Evolutionary conservation across 139 green algal species (phyloP), one percentile per base, ranked within the genome.

Genomic region (Deuterostichococcus epilithicus): DNA sequence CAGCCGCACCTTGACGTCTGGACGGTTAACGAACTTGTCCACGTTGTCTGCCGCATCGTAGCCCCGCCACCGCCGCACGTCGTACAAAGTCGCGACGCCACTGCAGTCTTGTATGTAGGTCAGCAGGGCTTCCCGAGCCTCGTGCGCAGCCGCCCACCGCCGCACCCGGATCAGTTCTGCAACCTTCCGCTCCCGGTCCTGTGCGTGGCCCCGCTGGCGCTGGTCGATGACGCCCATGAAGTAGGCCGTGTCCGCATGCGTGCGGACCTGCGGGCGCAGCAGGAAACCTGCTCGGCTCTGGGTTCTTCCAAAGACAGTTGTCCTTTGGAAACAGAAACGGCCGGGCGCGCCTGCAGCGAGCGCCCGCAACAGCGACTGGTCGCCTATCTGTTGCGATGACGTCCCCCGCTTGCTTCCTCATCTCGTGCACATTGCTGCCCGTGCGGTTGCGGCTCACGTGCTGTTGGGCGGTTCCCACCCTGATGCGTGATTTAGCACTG

Each of bases 1-100:
- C 34, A 37, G 1, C n/a, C 22, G 42, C 26, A 78, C 79, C 75
- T 91, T 86, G 23, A 90, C 86, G 28, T 86, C 84, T 5, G 81
- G 74, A 45, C 79, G 77, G 79, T 94, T 94, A 8, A 94, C 82
- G 72, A 89, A 90, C 5, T 70, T 37, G 47, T 91, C 83, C 4
- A 90, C 87, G 3, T 78, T n/a, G 30, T 88, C 76, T 23, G 72
- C 77, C 13, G 83, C 68, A 74, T 94, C 89, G 68, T 94, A 94
- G 28, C 84, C 79, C 30, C 70, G 44, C 4, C 37, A 78, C 2
- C 88, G 45, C 20, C 89, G 79, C 2, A 82, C 79, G 74, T 94
- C 89, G 20, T 93, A 77, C 68, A 94, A 76, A 1, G 89, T 94
- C 38, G 80, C 82, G 1, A 88, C 70, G 0, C 78, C 45, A 18